Evolutionary conservation across 805 yeast genomes (phyloP).

Genomic region (Zygosaccharomyces kombuchaensis): DNA sequence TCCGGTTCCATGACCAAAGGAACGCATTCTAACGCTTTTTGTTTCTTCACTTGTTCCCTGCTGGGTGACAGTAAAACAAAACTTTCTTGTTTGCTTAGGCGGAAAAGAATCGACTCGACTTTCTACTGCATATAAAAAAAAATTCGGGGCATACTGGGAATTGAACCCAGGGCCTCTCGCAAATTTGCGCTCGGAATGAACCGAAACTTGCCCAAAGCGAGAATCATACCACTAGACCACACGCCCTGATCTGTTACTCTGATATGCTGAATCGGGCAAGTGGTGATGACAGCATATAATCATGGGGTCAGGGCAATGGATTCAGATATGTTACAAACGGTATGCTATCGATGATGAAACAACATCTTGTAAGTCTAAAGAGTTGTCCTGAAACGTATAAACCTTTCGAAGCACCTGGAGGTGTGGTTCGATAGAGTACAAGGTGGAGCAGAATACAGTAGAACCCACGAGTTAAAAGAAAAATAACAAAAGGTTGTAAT

Average conservation of each 20-base stretch:
- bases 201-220: slow-evolving; percentile 33
- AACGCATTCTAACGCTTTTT: slow-evolving; percentile 79
- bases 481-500: no score
- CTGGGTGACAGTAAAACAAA: slow-evolving; percentile 73
- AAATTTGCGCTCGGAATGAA: slow-evolving; percentile 19
- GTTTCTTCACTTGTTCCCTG: slow-evolving; percentile 72
- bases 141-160: slow-evolving; percentile 46
- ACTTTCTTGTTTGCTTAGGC: slow-evolving; percentile 76
- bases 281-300: neutral
- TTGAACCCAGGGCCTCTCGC: slow-evolving; percentile 64
- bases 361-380: no score
- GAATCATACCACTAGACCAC: slow-evolving; percentile 41
- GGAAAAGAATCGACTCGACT: slow-evolving; percentile 76
- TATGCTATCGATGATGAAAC: no score
- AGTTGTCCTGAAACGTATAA: no score
- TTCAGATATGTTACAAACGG: neutral
- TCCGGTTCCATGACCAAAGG: slow-evolving; percentile 93
- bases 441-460: no score
- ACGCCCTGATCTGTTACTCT: slow-evolving; percentile 26
- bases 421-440: no score
- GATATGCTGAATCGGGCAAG: no score
- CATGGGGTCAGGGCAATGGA: neutral
- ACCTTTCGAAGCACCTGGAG: no score
- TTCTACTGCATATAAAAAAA: slow-evolving; percentile 54
- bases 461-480: no score